A percentile compares a stretch with the other conserved stretches of the same genome.
Evolutionary conservation across 129 eudicot genomes (phyloP).

Genomic region (Apium graveolens): DNA sequence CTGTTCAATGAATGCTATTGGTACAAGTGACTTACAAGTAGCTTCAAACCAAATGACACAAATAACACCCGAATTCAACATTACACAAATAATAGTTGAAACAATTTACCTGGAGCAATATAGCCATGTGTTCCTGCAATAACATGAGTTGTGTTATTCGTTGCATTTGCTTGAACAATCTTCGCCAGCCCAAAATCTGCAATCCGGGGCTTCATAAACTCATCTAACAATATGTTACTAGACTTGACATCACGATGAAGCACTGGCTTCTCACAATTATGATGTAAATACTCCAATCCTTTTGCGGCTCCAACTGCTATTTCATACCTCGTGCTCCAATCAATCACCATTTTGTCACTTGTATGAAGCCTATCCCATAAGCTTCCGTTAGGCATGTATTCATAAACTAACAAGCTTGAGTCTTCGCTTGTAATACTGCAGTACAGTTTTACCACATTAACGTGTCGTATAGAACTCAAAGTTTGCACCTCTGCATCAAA

Average conservation of each 20-base stretch:
- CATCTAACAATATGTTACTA: constrained; percentile 73
- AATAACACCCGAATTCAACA: not conserved
- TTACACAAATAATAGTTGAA: not conserved
- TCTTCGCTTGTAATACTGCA: constrained; percentile 77
- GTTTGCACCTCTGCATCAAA: constrained; percentile 72
- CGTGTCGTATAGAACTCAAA: constrained; percentile 71
- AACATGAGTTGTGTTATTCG: constrained; percentile 41
- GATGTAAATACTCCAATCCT: constrained; percentile 74
- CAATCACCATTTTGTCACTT: constrained; percentile 40
- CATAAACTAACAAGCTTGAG: constrained; percentile 74
- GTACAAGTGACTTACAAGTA: not conserved
- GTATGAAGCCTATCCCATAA: constrained; percentile 73
- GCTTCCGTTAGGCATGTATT: constrained; percentile 76
- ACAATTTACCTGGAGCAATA: constrained; percentile 66
- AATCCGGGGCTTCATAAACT: constrained; percentile 59
- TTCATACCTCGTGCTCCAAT: constrained; percentile 63
- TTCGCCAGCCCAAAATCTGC: constrained; percentile 89
- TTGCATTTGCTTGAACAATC: constrained; percentile 37
- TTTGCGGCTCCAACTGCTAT: constrained; percentile 73
- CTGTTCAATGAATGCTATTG: not conserved
- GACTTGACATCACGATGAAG: constrained; percentile 83
- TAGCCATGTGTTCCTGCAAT: constrained; percentile 85
- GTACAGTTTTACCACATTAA: constrained; percentile 70
- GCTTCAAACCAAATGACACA: not conserved
- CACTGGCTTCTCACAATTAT: constrained; percentile 62